Conservation (phyloP, 345 rosid species). For the Theobroma cacao region DNA sequence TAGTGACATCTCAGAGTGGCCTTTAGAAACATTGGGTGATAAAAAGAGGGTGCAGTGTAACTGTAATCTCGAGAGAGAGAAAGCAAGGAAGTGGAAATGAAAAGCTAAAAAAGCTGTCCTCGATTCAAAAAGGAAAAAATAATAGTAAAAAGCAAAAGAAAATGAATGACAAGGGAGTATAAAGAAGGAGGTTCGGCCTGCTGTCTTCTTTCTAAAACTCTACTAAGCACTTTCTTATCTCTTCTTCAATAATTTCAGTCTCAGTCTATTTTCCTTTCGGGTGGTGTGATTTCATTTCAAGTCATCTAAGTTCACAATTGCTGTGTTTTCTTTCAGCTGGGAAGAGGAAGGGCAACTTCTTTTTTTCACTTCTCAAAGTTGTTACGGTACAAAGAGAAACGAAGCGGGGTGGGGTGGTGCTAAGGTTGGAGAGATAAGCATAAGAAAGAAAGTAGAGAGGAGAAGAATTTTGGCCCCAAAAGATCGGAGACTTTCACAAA, state of each 20-base stretch:
- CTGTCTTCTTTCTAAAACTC: constrained; percentile 37
- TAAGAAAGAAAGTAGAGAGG: constrained; percentile 3
- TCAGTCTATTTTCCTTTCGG: background rate
- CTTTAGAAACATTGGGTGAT: constrained; percentile 26
- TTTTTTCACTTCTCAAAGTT: constrained; percentile 7
- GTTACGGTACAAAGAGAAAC: background rate
- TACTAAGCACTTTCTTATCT: no score
- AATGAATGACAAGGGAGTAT: constrained; percentile 30
- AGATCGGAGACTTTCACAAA: background rate
- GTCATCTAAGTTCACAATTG: background rate
- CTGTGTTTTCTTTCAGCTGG: constrained; percentile 6
- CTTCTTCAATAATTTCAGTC: constrained; percentile 19
- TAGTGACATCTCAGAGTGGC: constrained; percentile 14
- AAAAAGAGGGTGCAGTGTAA: constrained; percentile 31
- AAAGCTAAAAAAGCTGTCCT: constrained; percentile 26
- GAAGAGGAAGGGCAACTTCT: constrained; percentile 18
- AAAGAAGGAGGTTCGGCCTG: constrained; percentile 37
- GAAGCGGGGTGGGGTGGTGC: constrained; percentile 20
- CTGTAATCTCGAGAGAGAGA: constrained; percentile 22
- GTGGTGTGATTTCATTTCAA: background rate
- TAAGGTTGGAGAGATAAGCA: constrained; percentile 4
- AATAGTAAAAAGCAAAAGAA: background rate
- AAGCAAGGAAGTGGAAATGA: constrained; percentile 29
- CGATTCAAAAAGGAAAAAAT: constrained; percentile 4
- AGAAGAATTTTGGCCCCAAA: constrained; percentile 2